phyloP scores from a whole-genome alignment of 192 early-diverging fungal genomes.

The Coemansia sp. region DNA sequence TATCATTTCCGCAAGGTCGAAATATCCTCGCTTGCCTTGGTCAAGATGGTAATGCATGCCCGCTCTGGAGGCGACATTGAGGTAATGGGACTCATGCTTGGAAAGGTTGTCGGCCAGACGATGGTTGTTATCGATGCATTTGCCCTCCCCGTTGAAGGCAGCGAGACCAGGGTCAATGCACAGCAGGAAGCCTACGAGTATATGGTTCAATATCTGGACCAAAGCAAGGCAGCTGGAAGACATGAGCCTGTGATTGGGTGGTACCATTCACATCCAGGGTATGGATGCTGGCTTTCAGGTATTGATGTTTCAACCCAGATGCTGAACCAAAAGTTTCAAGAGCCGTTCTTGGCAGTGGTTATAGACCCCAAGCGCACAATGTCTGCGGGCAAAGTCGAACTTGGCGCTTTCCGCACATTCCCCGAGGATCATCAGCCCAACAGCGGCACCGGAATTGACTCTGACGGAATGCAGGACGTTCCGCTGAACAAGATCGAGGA shows the following conservation, averaged over 20 bases:
- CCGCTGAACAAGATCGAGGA: constrained; percentile 96
- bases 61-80: constrained; percentile 94
- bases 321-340: constrained; percentile 92
- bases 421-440: constrained; percentile 63
- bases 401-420: constrained; percentile 98
- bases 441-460: constrained; percentile 3
- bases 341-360: constrained; percentile 94
- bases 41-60: constrained; percentile 99
- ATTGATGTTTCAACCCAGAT: constrained; percentile 97
- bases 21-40: constrained; percentile 93
- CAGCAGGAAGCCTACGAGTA: constrained; percentile 93
- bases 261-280: constrained; percentile 99
- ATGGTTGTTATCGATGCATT: constrained; percentile 98
- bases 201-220: constrained; percentile 92
- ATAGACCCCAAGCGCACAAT: constrained; percentile 98
- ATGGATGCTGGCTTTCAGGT: constrained; percentile 99
- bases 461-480: constrained; percentile 55
- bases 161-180: constrained; percentile 96
- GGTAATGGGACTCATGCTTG: constrained; percentile 98
- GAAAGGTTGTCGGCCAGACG: constrained; percentile 82
- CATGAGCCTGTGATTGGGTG: constrained; percentile 94
- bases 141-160: constrained; percentile 97
- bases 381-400: constrained; percentile 94
- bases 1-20: constrained; percentile 75
- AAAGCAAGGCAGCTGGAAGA: constrained; percentile 83